A percentile compares a stretch with the other conserved stretches of the same genome.
These are phyloP conservation scores for Comarum palustre DNA, from an alignment of 306 rosid genomes.

Conservation along the genomic window DNA sequence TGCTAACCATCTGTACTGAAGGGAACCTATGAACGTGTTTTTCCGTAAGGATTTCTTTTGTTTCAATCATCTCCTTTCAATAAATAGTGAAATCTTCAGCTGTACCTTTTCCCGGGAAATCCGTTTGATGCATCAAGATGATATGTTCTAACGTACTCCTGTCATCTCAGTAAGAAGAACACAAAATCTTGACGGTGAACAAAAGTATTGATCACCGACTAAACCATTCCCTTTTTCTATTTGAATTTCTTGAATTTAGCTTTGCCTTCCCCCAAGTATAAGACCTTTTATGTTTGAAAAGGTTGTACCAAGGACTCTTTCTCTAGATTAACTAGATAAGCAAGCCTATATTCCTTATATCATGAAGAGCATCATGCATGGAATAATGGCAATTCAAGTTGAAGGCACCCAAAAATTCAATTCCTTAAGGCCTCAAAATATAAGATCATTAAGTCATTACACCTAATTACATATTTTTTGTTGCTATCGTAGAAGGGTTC, in stretches of 20 bases:
- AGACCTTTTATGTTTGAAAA: neutral
- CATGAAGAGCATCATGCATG: neutral
- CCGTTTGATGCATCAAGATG: neutral
- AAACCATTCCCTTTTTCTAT: neutral
- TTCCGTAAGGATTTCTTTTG: neutral
- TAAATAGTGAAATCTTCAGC: neutral
- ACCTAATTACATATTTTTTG: neutral
- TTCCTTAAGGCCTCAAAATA: neutral
- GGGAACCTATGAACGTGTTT: neutral
- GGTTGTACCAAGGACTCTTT: neutral
- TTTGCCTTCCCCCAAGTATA: neutral
- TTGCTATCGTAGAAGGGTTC: neutral
- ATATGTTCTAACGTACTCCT: neutral
- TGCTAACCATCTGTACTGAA: neutral
- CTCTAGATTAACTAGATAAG: neutral
- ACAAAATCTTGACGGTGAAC: neutral
- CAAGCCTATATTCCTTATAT: neutral
- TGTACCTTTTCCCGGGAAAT: neutral
- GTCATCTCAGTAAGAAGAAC: neutral
- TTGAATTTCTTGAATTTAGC: neutral
- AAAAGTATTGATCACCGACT: neutral
- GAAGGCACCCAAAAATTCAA: neutral
- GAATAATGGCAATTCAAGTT: neutral
- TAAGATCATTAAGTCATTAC: neutral
- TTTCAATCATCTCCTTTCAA: slow-evolving; percentile 1